Base-by-base conservation (phyloP, 1,284 basidiomycete genomes). In the Tilletia horrida region DNA sequence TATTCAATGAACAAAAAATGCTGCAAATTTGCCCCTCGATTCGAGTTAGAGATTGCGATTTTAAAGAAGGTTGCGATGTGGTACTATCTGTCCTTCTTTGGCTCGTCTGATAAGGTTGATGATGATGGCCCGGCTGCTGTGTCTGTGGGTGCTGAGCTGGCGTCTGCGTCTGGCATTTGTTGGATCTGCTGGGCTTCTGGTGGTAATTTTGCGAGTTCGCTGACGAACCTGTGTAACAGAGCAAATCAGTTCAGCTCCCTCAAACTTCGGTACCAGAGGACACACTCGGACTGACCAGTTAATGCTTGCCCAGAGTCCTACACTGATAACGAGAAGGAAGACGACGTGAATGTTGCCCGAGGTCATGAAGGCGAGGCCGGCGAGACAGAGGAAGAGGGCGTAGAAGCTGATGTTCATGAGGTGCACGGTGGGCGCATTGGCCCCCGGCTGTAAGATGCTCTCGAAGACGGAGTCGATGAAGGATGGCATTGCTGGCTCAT, bases 351-450 rank as follows among this genome's bases (percentile, higher is more conserved):
- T 47, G 63, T 82, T 83, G 29, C 76, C 79, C 1, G 74, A 66
- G 0, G 83, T 81, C 14, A 80, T 67, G 43, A 79, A 64, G 16
- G 80, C 62, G 44, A 84, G 73, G 8, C 68, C 73, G 48, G 69
- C 57, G 16, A 84, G 73, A 16, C 79, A 79, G 21, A 76, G 52
- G 31, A 83, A 81, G 21, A 84, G 78, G 6, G 74, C 82, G 69
- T 81, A 80, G 75, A 84, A 84, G 40, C 80, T 78, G 44, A 71
- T 71, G 67, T 80, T 79, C 83, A 83, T 84, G 55, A 77, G 66
- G 2, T 66, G 61, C 47, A 76, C 74, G 63, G 75, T 73, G 1
- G 76, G 64, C 0, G 76, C 71, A 69, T 79, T 80, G 62, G 76
- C 72, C 31, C 74, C 79, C 14, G 76, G 78, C 4, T 77, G 71